These are phyloP conservation scores for Neospora caninum DNA, from an alignment of 169 alveolate species.

Conservation along the genomic window DNA sequence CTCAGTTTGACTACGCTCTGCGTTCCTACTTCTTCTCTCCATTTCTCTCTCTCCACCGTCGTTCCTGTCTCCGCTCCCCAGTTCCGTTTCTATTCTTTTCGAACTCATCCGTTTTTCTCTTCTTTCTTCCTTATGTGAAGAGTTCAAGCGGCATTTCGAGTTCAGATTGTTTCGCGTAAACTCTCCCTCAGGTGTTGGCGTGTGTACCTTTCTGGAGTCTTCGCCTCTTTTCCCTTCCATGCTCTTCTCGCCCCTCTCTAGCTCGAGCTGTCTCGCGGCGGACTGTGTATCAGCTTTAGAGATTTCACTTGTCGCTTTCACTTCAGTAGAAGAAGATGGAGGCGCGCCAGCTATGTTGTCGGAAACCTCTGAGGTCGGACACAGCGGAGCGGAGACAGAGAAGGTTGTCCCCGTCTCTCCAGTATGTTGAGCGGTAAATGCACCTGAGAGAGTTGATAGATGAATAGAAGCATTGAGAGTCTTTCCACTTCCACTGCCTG, in stretches of 20 bases:
- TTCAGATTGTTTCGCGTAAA: neutral
- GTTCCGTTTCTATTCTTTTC: neutral
- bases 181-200: neutral
- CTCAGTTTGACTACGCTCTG: no score
- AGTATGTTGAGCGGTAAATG: neutral
- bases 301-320: neutral
- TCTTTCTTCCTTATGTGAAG: neutral
- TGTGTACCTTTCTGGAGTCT: neutral
- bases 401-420: neutral
- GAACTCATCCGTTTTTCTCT: neutral
- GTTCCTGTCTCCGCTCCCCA: neutral
- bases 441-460: neutral
- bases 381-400: neutral
- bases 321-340: no score
- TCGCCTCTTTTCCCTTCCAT: neutral
- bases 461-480: slow-evolving; percentile 8
- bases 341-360: neutral
- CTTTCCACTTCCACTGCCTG: neutral
- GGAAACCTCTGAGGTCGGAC: neutral
- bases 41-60: neutral
- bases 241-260: neutral
- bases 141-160: neutral
- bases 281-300: neutral
- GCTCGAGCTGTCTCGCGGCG: neutral
- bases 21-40: no score